phyloP scores from a whole-genome alignment of 2,329 filamentous ascomycete genomes.

The Sporothrix brunneoviolacea region DNA sequence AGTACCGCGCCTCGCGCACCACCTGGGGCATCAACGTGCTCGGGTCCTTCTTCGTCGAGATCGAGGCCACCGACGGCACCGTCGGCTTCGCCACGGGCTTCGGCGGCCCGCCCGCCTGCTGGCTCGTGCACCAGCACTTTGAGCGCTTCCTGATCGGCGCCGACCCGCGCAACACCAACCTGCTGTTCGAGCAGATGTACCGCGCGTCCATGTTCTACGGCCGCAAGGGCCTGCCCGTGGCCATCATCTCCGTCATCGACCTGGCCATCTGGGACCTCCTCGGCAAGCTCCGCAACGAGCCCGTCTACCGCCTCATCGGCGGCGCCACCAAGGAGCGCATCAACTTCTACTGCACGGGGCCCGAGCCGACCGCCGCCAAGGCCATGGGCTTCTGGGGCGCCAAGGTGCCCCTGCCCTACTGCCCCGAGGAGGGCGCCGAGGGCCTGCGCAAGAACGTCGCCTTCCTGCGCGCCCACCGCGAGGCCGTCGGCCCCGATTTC shows the following conservation, averaged over 20 bases:
- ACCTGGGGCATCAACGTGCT: conserved; percentile 95
- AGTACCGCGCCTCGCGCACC: conserved; percentile 80
- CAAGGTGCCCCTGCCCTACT: conserved; percentile 85
- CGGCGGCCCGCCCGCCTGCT: conserved; percentile 86
- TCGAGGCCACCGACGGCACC: conserved; percentile 84
- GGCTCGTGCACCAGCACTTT: conserved; percentile 90
- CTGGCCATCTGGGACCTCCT: conserved; percentile 88
- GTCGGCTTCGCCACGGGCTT: conserved; percentile 92
- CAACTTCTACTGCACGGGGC: conserved; percentile 92
- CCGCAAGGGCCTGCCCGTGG: conserved; percentile 81
- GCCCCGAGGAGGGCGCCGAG: conserved; percentile 75
- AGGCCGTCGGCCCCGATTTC: conserved; percentile 80
- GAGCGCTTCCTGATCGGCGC: conserved; percentile 83
- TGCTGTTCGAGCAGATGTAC: conserved; percentile 96
- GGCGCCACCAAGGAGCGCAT: conserved; percentile 78
- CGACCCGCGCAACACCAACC: conserved; percentile 84
- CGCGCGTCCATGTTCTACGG: conserved; percentile 94
- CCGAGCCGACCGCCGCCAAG: conserved; percentile 72
- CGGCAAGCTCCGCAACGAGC: conserved; percentile 85
- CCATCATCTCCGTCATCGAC: conserved; percentile 91
- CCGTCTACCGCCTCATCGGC: conserved; percentile 90
- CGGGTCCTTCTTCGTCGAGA: conserved; percentile 84
- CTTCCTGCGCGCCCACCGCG: conserved; percentile 77
- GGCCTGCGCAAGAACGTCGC: conserved; percentile 85
- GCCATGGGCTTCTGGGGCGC: conserved; percentile 84